Conservation (phyloP, 495 filamentous ascomycete species). For the Penicillium goetzii region DNA sequence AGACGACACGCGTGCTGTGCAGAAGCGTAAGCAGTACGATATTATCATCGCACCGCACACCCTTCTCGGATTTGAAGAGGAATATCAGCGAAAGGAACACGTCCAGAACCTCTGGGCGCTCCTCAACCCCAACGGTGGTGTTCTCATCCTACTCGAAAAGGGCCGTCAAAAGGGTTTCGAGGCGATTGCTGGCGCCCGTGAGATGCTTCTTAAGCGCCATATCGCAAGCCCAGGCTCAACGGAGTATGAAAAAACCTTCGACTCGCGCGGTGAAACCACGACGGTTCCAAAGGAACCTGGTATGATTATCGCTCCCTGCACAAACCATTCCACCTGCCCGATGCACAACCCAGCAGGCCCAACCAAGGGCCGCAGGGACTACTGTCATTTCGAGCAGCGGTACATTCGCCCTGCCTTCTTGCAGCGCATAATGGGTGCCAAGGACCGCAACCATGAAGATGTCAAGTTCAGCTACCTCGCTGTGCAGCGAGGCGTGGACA, state of each 20-base stretch:
- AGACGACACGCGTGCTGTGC: slow-evolving; percentile 46
- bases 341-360: slow-evolving; percentile 78
- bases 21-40: slow-evolving; percentile 78
- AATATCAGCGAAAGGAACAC: slow-evolving; percentile 72
- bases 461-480: slow-evolving; percentile 86
- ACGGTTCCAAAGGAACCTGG: slow-evolving; percentile 67
- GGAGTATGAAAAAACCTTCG: slow-evolving; percentile 45
- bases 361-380: slow-evolving; percentile 76
- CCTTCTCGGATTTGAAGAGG: slow-evolving; percentile 71
- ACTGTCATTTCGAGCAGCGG: slow-evolving; percentile 87
- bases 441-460: slow-evolving; percentile 83
- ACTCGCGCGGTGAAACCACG: slow-evolving; percentile 39
- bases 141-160: slow-evolving; percentile 89
- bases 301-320: slow-evolving; percentile 96
- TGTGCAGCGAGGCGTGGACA: slow-evolving; percentile 74
- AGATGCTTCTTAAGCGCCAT: slow-evolving; percentile 73
- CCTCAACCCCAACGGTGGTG: slow-evolving; percentile 79
- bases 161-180: slow-evolving; percentile 91
- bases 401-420: slow-evolving; percentile 83
- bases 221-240: slow-evolving; percentile 67
- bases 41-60: slow-evolving; percentile 87
- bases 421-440: slow-evolving; percentile 73
- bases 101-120: slow-evolving; percentile 88
- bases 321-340: slow-evolving; percentile 84
- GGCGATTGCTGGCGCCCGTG: slow-evolving; percentile 79